Conservation (phyloP, 2,329 filamentous ascomycete genomes). For the Thelonectria discophora region DNA sequence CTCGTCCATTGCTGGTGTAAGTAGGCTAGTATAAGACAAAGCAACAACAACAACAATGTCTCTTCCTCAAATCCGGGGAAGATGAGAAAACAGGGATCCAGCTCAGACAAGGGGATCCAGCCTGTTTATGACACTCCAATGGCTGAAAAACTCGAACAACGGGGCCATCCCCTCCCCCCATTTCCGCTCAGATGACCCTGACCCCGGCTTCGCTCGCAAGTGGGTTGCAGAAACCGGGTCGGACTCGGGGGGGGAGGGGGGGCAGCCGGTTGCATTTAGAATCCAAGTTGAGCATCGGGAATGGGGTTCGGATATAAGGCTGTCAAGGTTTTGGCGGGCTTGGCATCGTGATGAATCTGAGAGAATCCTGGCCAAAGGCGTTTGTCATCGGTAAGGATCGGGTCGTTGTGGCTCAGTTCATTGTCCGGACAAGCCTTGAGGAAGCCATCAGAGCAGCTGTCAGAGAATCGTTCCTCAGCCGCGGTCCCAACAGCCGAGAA, state of each 20-base stretch:
- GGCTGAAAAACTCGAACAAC: constrained; percentile 3
- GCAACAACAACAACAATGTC: background rate
- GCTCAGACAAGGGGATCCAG: background rate
- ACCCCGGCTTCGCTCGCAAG: constrained; percentile 14
- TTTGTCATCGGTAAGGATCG: background rate
- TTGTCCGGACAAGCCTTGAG: too few species aligned
- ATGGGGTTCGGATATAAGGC: constrained; percentile 37
- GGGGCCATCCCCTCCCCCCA: background rate
- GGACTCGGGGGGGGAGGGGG: constrained; percentile 1
- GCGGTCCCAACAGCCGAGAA: background rate
- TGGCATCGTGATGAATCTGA: background rate
- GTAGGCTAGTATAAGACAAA: background rate
- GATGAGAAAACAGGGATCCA: background rate
- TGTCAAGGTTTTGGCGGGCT: background rate
- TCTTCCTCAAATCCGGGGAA: background rate
- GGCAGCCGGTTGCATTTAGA: constrained; percentile 7
- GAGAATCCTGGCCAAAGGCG: too few species aligned
- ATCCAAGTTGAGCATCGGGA: constrained; percentile 28
- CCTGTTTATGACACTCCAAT: constrained; percentile 15
- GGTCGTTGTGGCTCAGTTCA: background rate
- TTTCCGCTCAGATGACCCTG: constrained; percentile 25
- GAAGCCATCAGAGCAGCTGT: too few species aligned
- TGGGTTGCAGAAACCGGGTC: constrained; percentile 12
- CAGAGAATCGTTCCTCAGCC: background rate
- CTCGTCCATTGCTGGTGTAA: constrained; percentile 30